Evolutionary conservation across 305 asterid genomes (phyloP).

Genomic region (Solanum hybrid): DNA sequence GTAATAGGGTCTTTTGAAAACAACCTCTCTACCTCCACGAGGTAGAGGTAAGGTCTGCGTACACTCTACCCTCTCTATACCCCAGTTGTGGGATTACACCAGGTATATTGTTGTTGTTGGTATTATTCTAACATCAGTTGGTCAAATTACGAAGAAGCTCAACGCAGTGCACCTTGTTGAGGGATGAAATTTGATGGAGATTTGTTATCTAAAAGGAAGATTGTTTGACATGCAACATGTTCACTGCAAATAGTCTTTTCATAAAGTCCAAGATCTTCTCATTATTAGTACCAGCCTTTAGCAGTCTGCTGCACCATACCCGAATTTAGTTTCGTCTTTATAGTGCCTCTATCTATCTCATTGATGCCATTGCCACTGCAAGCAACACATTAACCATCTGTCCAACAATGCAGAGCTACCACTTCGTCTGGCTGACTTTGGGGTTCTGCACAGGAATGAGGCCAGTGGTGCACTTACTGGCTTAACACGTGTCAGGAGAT

Average conservation of each 20-base stretch:
- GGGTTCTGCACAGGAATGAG: conserved; percentile 93
- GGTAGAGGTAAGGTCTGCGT: neutral
- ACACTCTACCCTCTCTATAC: neutral
- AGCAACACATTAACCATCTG: neutral
- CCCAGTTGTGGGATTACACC: neutral
- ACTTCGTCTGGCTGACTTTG: conserved; percentile 92
- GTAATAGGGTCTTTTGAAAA: neutral
- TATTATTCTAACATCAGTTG: neutral
- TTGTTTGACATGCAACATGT: neutral
- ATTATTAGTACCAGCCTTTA: neutral
- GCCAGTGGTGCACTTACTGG: conserved; percentile 99
- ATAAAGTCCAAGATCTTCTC: neutral
- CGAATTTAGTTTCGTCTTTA: neutral
- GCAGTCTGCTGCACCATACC: neutral
- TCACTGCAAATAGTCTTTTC: neutral
- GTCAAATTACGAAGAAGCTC: neutral
- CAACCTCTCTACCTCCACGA: neutral
- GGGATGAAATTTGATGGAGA: neutral
- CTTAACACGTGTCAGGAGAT: conserved; percentile 91
- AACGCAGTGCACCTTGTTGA: neutral
- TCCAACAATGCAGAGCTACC: conserved; percentile 68
- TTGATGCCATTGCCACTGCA: neutral
- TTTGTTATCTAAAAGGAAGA: neutral
- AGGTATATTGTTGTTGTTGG: neutral
- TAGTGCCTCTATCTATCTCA: neutral